A percentile compares a stretch with the other conserved stretches of the same genome.
phyloP scores from a whole-genome alignment of 2,329 filamentous ascomycete genomes.

The Chrysoporthe austroafricana region DNA sequence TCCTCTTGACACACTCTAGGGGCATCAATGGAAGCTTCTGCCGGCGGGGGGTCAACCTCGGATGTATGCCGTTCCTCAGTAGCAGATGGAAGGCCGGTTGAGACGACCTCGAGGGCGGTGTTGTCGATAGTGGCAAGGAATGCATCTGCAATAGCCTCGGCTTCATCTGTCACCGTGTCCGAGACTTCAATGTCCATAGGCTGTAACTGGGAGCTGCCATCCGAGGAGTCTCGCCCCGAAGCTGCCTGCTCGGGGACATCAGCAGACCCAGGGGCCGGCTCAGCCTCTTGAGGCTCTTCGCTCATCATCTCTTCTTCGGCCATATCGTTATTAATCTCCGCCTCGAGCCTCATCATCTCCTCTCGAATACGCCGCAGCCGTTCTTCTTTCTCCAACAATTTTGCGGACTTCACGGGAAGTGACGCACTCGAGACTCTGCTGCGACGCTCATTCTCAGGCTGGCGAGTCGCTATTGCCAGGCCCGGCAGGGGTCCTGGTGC shows the following conservation, averaged over 20 bases:
- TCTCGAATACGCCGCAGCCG: slow-evolving; percentile 51
- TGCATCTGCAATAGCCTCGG: neutral
- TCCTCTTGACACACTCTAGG: neutral
- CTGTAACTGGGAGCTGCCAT: slow-evolving; percentile 9
- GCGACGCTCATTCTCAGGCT: slow-evolving; percentile 33
- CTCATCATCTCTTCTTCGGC: slow-evolving; percentile 34
- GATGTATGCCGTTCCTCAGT: neutral
- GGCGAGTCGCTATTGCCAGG: neutral
- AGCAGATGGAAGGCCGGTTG: neutral
- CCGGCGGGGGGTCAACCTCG: slow-evolving; percentile 5
- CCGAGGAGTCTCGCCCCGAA: neutral
- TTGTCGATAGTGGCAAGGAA: neutral
- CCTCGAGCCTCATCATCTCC: slow-evolving; percentile 54
- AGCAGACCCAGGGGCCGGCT: neutral
- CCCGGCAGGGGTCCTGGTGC: slow-evolving; percentile 35
- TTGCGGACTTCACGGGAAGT: slow-evolving; percentile 43
- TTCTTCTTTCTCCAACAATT: slow-evolving; percentile 49
- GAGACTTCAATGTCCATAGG: slow-evolving; percentile 33
- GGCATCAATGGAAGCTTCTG: neutral
- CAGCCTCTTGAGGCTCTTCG: slow-evolving; percentile 36
- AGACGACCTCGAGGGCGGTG: neutral
- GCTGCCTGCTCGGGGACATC: neutral
- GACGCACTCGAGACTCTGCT: slow-evolving; percentile 45
- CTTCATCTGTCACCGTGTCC: slow-evolving; percentile 3
- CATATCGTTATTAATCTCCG: slow-evolving; percentile 46